phyloP scores from a whole-genome alignment of 169 alveolate species.

The Theileria orientalis region DNA sequence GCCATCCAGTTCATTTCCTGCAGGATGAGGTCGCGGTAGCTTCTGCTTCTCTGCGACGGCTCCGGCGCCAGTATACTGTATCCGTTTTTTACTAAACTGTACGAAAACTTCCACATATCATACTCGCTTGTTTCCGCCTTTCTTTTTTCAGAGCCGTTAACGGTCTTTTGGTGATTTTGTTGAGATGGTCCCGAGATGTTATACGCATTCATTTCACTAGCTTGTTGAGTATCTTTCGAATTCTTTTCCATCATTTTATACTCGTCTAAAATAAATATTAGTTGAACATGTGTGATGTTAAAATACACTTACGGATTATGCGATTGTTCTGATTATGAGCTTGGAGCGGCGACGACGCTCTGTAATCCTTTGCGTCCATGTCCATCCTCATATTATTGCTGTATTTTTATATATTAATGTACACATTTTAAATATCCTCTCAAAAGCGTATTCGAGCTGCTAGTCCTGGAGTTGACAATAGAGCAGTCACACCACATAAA shows the following conservation, averaged over 20 bases:
- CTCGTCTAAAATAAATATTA: not conserved
- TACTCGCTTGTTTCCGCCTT: slow-evolving; percentile 11
- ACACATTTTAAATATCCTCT: slow-evolving; percentile 13
- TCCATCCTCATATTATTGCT: slow-evolving; percentile 9
- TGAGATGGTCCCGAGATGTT: no score
- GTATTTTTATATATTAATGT: not conserved
- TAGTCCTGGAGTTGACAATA: not conserved
- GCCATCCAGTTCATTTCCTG: slow-evolving; percentile 76
- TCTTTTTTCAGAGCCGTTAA: slow-evolving; percentile 5
- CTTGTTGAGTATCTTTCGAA: not conserved
- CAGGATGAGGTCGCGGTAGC: slow-evolving; percentile 62
- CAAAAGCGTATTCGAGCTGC: not conserved
- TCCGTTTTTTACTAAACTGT: slow-evolving; percentile 28
- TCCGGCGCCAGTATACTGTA: slow-evolving; percentile 54
- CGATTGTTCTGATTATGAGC: not conserved
- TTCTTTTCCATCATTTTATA: not conserved
- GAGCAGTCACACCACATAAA: slow-evolving; percentile 16
- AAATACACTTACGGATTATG: slow-evolving; percentile 1
- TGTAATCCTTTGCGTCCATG: slow-evolving; percentile 11
- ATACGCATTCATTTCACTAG: not conserved
- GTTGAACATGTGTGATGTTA: not conserved
- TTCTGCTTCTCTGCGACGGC: slow-evolving; percentile 59
- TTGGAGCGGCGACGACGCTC: slow-evolving; percentile 2
- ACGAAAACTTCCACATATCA: slow-evolving; percentile 29
- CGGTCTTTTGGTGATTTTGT: no score